Base-by-base conservation (phyloP, 345 rosid species). In the Corchorus capsularis region DNA sequence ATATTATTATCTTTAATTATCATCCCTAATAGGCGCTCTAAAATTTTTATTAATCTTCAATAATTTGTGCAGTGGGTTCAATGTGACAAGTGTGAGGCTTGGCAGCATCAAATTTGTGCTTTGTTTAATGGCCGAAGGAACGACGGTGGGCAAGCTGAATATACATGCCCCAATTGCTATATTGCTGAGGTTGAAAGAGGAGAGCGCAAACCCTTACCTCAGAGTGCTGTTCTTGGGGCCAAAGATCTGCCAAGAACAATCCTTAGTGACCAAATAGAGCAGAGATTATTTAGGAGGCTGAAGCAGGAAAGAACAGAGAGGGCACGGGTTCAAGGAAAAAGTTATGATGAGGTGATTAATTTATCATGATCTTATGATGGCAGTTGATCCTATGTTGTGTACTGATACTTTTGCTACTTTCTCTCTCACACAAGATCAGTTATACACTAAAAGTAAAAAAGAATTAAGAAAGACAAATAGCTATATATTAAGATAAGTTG, bases 51-150 rank as follows among this genome's bases (percentile, higher is more conserved):
- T 74, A 63, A 61, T 4, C 22, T 79, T 82, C 69, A 16, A 82
- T 83, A 54, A 63, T 75, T 65, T 73, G 19, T 84, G 84, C 91
- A 96, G 98, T 96, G 99, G 99, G 98, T 96, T 81, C 99, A 96
- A 78, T 96, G 99, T 87, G 99, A 96, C 89, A 96, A 96, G 79
- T 96, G 99, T 83, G 97, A 96, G 83, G 92, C 92, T 43, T 96
- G 99, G 99, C 99, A 96, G 85, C 99, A 96, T 86, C 99, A 96
- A 80, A 96, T 96, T 52, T 96, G 99, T 82, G 97, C 97, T 81
- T 81, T 96, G 74, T 96, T 96, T 84, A 96, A 96, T 86, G 98
- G 99, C 73, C 84, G 98, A 81, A 86, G 98, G 85, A 96, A 96
- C 88, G 99, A 96, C 65, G 99, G 99, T 63, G 99, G 99, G 34